A percentile compares a stretch with the other conserved stretches of the same genome.
These are phyloP conservation scores for Priceomyces carsonii DNA, from an alignment of 805 yeast species.

Conservation along the genomic window DNA sequence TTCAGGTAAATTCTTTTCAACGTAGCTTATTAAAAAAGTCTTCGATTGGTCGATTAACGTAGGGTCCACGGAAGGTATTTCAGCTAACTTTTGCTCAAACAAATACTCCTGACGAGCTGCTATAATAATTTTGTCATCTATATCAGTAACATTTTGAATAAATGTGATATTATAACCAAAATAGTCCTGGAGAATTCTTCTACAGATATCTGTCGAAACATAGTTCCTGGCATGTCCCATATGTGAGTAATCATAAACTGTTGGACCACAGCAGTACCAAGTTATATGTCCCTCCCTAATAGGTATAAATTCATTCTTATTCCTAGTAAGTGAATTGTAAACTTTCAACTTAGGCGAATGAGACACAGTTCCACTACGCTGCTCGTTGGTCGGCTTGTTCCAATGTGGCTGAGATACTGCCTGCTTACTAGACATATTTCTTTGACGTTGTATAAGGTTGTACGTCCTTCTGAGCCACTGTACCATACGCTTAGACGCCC, in stretches of 20 bases:
- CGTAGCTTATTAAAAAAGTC: constrained; percentile 49
- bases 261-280: constrained; percentile 99
- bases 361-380: constrained; percentile 4
- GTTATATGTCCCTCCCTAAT: constrained; percentile 61
- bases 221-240: constrained; percentile 99
- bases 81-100: constrained; percentile 56
- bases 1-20: constrained; percentile 55
- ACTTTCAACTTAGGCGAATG: constrained; percentile 53
- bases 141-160: constrained; percentile 97
- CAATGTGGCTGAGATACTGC: constrained; percentile 40
- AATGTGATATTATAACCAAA: constrained; percentile 87
- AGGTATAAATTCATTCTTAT: constrained; percentile 80
- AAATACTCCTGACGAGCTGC: constrained; percentile 90
- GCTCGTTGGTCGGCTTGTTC: constrained; percentile 20
- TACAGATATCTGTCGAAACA: constrained; percentile 89
- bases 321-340: constrained; percentile 81
- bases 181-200: constrained; percentile 85
- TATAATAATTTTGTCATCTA: constrained; percentile 93
- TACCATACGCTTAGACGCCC: too few relatives aligned
- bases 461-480: constrained; percentile 2
- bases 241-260: constrained; percentile 93
- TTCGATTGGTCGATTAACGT: constrained; percentile 41
- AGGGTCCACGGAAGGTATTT: constrained; percentile 25
- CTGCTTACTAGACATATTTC: constrained; percentile 16
- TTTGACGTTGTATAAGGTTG: not conserved